A percentile compares a stretch with the other conserved stretches of the same genome.
phyloP scores from a whole-genome alignment of 805 yeast species.

The Dipodascopsis uninucleata region DNA sequence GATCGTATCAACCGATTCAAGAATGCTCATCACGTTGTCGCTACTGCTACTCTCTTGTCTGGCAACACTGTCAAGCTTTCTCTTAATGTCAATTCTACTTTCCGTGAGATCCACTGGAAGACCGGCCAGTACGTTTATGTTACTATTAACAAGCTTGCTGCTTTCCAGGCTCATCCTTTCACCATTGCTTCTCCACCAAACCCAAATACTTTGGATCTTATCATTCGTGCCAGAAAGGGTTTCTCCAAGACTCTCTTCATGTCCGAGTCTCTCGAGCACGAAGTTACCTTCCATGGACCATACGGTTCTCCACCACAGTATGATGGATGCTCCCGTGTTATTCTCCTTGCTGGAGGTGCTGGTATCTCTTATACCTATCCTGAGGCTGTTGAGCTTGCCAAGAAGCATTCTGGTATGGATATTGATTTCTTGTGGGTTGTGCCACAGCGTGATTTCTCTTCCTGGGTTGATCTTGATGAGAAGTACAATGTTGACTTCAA shows the following conservation, averaged over 20 bases:
- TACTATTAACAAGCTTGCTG: constrained; percentile 26
- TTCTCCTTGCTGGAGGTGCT: constrained; percentile 37
- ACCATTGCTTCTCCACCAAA: constrained; percentile 28
- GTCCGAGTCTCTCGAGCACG: constrained; percentile 25
- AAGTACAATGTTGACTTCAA: constrained; percentile 28
- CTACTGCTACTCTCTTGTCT: constrained; percentile 18
- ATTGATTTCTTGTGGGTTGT: constrained; percentile 34
- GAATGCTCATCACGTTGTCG: constrained; percentile 22
- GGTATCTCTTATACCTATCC: constrained; percentile 37
- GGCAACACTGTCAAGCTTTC: constrained; percentile 27
- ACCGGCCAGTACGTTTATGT: constrained; percentile 29
- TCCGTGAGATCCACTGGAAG: constrained; percentile 28
- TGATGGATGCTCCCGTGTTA: constrained; percentile 26
- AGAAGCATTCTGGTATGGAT: constrained; percentile 19
- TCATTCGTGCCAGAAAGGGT: constrained; percentile 35
- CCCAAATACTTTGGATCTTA: constrained; percentile 30
- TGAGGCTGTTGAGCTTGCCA: constrained; percentile 25
- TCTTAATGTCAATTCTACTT: constrained; percentile 25
- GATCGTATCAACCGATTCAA: constrained; percentile 27
- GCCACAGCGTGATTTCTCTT: constrained; percentile 30
- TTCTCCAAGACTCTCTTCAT: constrained; percentile 31
- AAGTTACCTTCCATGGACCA: constrained; percentile 30
- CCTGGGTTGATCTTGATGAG: constrained; percentile 32
- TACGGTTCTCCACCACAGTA: constrained; percentile 28
- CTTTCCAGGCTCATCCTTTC: constrained; percentile 29